phyloP scores from a whole-genome alignment of 768 basidiomycete species.

The Tulasnella sp. region DNA sequence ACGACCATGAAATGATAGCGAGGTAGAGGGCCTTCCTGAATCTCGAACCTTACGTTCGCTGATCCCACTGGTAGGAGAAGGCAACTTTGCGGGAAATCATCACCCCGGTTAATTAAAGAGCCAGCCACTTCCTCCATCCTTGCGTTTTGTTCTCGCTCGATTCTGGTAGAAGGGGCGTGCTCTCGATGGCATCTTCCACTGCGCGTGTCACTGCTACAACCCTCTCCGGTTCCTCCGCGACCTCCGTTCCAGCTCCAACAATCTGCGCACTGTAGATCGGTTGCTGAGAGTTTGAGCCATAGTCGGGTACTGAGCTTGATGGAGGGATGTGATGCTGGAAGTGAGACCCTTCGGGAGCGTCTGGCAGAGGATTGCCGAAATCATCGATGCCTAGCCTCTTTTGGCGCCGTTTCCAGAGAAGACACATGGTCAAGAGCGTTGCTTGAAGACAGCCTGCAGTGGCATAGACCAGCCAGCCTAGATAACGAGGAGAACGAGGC shows the following conservation, averaged over 20 bases:
- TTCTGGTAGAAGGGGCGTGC: slow-evolving; percentile 1
- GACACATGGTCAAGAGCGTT: slow-evolving; percentile 75
- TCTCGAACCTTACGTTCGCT: background rate
- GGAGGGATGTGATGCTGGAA: slow-evolving; percentile 21
- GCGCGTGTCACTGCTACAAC: background rate
- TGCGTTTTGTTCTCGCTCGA: background rate
- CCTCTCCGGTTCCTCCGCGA: background rate
- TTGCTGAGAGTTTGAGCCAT: background rate
- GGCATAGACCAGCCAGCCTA: slow-evolving; percentile 78
- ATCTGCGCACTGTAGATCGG: background rate
- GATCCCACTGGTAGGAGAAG: background rate
- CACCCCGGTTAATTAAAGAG: background rate
- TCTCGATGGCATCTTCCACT: slow-evolving; percentile 24
- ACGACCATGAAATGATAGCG: background rate
- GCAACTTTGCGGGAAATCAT: background rate
- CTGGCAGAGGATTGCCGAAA: slow-evolving; percentile 64
- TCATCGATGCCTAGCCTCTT: slow-evolving; percentile 73
- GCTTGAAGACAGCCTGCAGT: slow-evolving; percentile 83
- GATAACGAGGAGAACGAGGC: background rate
- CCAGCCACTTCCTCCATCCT: slow-evolving; percentile 1
- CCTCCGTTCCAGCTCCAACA: slow-evolving; percentile 20
- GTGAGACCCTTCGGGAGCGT: slow-evolving; percentile 17
- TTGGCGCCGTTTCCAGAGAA: slow-evolving; percentile 81
- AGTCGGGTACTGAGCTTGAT: background rate
- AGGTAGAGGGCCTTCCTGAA: background rate